Conservation (phyloP, 306 rosid genomes). For the Cyamopsis tetragonoloba region DNA sequence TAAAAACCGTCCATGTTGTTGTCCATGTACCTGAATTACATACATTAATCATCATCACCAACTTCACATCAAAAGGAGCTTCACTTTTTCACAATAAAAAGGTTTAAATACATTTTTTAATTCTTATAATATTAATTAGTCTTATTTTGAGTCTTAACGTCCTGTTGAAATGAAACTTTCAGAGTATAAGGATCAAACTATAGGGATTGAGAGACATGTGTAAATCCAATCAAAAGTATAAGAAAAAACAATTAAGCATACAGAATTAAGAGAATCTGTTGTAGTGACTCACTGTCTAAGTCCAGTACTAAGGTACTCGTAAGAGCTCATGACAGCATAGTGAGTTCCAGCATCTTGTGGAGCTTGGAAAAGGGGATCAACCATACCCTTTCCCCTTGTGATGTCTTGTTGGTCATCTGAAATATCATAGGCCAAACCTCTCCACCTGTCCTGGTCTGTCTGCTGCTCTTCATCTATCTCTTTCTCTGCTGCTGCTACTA, state of each 20-base stretch:
- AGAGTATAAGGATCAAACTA: too few relatives aligned
- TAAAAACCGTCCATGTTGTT: slow-evolving; percentile 71
- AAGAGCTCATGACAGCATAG: slow-evolving; percentile 74
- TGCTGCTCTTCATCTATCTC: slow-evolving; percentile 50
- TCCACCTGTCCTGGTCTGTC: slow-evolving; percentile 65
- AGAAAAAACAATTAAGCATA: not conserved
- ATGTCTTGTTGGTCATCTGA: slow-evolving; percentile 95
- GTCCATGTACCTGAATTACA: slow-evolving; percentile 61
- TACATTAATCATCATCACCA: slow-evolving; percentile 1
- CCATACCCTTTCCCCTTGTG: slow-evolving; percentile 91
- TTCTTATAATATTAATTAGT: too few relatives aligned
- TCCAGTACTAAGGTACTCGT: slow-evolving; percentile 72
- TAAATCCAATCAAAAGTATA: too few relatives aligned
- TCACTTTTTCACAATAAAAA: not conserved
- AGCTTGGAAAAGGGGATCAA: slow-evolving; percentile 81
- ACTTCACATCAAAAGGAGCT: not conserved
- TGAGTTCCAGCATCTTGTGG: slow-evolving; percentile 61
- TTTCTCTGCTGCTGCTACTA: slow-evolving; percentile 51
- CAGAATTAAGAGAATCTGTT: not conserved
- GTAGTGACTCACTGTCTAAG: slow-evolving; percentile 57
- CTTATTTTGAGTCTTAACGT: too few relatives aligned
- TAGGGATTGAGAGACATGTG: too few relatives aligned
- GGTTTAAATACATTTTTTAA: too few relatives aligned
- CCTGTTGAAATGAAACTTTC: too few relatives aligned
- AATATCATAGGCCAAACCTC: slow-evolving; percentile 52